These are phyloP conservation scores for Dissophora globulifera DNA, from an alignment of 192 early-diverging fungal genomes.

Conservation along the genomic window DNA sequence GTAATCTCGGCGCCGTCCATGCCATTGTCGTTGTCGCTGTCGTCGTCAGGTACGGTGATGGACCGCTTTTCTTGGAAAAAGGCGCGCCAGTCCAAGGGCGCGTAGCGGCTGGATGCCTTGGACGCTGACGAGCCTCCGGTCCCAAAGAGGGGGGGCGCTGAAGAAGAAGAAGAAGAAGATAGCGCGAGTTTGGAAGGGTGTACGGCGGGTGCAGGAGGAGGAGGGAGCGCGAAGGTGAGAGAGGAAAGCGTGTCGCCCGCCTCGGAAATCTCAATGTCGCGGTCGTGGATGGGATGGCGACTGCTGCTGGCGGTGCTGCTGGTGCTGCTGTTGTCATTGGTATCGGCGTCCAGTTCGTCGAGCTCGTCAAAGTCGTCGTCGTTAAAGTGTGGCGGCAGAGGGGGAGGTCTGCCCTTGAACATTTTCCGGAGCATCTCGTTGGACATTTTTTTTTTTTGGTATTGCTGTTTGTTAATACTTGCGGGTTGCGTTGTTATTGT, in stretches of 20 bases:
- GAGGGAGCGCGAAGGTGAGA: background rate
- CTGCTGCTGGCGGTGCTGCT: no score
- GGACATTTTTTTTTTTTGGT: conserved; percentile 1
- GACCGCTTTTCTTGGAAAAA: conserved; percentile 66
- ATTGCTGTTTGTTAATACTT: no score
- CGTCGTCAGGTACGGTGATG: conserved; percentile 40
- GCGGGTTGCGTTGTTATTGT: no score
- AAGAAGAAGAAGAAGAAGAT: no score
- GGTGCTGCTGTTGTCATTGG: conserved; percentile 2
- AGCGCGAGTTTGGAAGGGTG: conserved; percentile 34
- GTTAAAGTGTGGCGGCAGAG: conserved; percentile 38
- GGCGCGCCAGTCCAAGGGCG: conserved; percentile 59
- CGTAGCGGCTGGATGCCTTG: conserved; percentile 30
- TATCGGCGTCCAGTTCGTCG: background rate
- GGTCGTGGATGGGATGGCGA: no score
- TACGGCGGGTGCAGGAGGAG: conserved; percentile 24
- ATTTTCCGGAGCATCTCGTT: conserved; percentile 56
- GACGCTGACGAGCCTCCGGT: background rate
- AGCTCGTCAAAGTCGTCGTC: no score
- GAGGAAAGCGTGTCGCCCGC: conserved; percentile 6
- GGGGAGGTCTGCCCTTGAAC: conserved; percentile 54
- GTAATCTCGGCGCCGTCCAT: conserved; percentile 26
- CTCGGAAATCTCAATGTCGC: background rate
- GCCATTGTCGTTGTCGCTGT: no score
- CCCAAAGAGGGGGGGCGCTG: no score